These are phyloP conservation scores for Dipodascopsis uninucleata DNA, from an alignment of 805 yeast species.

Conservation along the genomic window DNA sequence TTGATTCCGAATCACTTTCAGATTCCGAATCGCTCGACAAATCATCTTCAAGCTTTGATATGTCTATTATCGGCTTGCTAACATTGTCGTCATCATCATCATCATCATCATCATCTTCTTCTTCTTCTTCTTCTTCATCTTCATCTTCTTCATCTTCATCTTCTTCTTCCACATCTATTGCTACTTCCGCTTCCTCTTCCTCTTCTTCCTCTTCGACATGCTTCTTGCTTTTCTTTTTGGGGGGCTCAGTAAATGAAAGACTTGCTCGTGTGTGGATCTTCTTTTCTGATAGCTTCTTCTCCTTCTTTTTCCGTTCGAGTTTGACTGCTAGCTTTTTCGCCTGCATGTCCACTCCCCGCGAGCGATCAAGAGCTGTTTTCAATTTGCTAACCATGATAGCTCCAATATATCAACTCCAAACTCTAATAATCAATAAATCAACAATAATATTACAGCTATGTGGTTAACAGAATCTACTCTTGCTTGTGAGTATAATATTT, in stretches of 20 bases:
- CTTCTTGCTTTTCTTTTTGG: too few relatives aligned
- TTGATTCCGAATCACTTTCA: conserved; percentile 38
- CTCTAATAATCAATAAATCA: background rate
- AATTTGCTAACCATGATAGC: conserved; percentile 22
- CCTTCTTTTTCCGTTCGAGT: conserved; percentile 41
- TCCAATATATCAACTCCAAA: background rate
- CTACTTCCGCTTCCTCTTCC: conserved; percentile 46
- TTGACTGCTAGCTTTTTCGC: conserved; percentile 9
- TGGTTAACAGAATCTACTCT: too few relatives aligned
- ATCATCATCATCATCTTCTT: conserved; percentile 17
- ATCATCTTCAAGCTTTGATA: conserved; percentile 32
- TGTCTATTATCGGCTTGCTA: conserved; percentile 30
- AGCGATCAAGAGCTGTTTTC: conserved; percentile 18
- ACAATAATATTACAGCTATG: background rate
- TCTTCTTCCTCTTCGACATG: conserved; percentile 41
- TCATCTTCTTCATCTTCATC: conserved; percentile 28
- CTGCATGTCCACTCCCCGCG: conserved; percentile 18
- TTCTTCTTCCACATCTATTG: conserved; percentile 39
- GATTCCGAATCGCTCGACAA: conserved; percentile 32
- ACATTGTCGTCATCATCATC: conserved; percentile 37
- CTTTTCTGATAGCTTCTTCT: conserved; percentile 41
- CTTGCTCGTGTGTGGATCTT: too few relatives aligned
- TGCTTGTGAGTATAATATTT: too few relatives aligned
- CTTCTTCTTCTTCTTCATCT: conserved; percentile 12
- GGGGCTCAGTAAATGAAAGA: too few relatives aligned